A percentile compares a stretch with the other conserved stretches of the same genome.
These are phyloP conservation scores for Lumnitzera littorea DNA, from an alignment of 345 rosid genomes.

Conservation along the genomic window DNA sequence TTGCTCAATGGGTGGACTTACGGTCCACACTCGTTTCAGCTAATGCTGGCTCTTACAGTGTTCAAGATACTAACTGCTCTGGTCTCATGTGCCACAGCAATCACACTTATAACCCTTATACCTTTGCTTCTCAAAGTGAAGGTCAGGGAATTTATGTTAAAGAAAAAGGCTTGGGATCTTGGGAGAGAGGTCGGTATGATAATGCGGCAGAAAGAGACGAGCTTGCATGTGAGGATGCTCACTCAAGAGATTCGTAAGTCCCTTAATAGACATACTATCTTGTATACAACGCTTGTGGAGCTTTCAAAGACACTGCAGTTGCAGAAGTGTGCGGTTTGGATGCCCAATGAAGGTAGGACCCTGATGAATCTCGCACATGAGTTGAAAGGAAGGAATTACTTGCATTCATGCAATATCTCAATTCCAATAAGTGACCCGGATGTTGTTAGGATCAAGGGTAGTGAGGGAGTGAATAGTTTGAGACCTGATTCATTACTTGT, in stretches of 20 bases:
- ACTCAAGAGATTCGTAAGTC: slow-evolving; percentile 87
- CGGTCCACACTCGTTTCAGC: slow-evolving; percentile 67
- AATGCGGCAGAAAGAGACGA: slow-evolving; percentile 76
- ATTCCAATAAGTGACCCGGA: slow-evolving; percentile 62
- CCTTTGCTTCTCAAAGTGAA: slow-evolving; percentile 91
- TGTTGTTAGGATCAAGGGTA: slow-evolving; percentile 42
- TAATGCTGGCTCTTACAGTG: slow-evolving; percentile 74
- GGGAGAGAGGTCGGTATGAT: slow-evolving; percentile 84
- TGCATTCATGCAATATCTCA: slow-evolving; percentile 18
- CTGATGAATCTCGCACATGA: slow-evolving; percentile 66
- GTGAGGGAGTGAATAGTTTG: slow-evolving; percentile 53
- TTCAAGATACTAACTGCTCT: slow-evolving; percentile 87
- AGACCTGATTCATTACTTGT: slow-evolving; percentile 49
- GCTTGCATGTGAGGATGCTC: slow-evolving; percentile 81
- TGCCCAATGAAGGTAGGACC: slow-evolving; percentile 55
- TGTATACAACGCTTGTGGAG: slow-evolving; percentile 80
- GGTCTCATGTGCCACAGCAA: slow-evolving; percentile 86
- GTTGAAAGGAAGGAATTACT: slow-evolving; percentile 37
- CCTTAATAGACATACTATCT: slow-evolving; percentile 69
- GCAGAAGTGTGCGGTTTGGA: slow-evolving; percentile 92
- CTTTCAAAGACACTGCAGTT: slow-evolving; percentile 68
- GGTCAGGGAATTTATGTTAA: slow-evolving; percentile 85
- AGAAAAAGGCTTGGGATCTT: slow-evolving; percentile 81
- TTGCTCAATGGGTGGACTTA: slow-evolving; percentile 86
- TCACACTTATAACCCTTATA: slow-evolving; percentile 72